Evolutionary conservation across 2,329 filamentous ascomycete species (phyloP), one percentile per base, ranked within the genome.

Genomic region (Ceratocystis destructans): DNA sequence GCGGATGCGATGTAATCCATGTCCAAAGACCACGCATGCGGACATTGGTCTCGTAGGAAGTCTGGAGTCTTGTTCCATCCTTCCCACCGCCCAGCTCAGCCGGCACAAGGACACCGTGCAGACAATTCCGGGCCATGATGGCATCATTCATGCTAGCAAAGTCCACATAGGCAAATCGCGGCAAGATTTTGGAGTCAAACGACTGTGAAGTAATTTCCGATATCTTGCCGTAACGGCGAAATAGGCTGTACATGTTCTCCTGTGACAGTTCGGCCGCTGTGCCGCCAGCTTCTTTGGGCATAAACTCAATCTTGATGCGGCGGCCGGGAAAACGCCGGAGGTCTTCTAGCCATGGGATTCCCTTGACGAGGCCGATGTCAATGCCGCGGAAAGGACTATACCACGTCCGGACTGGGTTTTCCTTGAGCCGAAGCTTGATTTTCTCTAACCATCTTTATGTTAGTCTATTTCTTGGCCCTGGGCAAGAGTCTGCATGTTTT

Each of bases 291-390:
- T 82, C 81, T 0, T 84, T 82, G 3, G 91, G 84, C 6, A 93
- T 81, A 70, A 96, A 97, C 72, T 97, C 93, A 25, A 96, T 85
- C 70, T 85, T 88, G 46, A 99, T 72, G 33, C 89, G 82, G 50
- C 80, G 80, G 67, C 86, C 90, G 0, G 94, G 94, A 63, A 91
- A 86, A 5, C 91, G 84, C 70, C 90, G 88, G 33, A 99, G 78
- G 73, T 99, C 94, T 72, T 97, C 94, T 2, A 97, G 82, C 94
- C 94, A 99, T 0, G 94, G 94, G 25, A 86, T 84, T 8, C 94
- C 94, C 66, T 84, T 80, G 1, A 99, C 94, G 5, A 91, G 77
- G 28, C 85, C 85, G 2, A 86, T 85, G 62, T 83, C 82, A 66
- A 96, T 86, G 15, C 82, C 77, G 25, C 84, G 81, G 70, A 96